A percentile compares a stretch with the other conserved stretches of the same genome.
These are phyloP conservation scores for Cinnamomum chago DNA, from an alignment of 164 flowering plant genomes.

Conservation along the genomic window DNA sequence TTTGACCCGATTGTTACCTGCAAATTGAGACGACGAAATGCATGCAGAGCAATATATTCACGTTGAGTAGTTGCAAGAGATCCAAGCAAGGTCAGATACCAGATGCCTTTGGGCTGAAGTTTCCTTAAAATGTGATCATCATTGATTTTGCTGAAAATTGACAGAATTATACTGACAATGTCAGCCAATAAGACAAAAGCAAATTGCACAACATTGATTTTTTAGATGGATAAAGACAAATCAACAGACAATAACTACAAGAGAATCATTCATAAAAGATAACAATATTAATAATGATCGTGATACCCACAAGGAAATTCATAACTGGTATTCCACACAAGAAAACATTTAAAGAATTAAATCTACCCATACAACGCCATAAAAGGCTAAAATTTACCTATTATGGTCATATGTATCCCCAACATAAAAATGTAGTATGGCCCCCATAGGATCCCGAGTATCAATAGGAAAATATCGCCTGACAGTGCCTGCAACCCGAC, in stretches of 20 bases:
- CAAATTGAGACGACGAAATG: conserved; percentile 78
- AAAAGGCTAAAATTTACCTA: conserved; percentile 34
- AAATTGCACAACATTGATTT: background rate
- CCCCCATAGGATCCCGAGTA: conserved; percentile 82
- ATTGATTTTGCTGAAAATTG: conserved; percentile 47
- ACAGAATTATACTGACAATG: background rate
- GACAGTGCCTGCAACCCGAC: conserved; percentile 86
- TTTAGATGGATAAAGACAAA: background rate
- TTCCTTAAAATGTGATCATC: conserved; percentile 74
- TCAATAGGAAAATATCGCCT: conserved; percentile 77
- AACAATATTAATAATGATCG: background rate
- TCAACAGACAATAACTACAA: background rate
- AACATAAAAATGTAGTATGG: conserved; percentile 88
- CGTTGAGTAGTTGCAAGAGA: conserved; percentile 96
- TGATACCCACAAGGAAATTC: no score
- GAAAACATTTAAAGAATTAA: no score
- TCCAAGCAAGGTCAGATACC: conserved; percentile 89
- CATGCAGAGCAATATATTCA: conserved; percentile 93
- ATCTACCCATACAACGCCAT: background rate
- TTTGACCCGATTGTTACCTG: conserved; percentile 44
- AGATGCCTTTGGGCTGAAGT: conserved; percentile 57
- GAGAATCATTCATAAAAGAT: background rate
- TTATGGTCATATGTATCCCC: conserved; percentile 73
- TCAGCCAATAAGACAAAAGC: background rate
- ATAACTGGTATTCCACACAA: no score